These are phyloP conservation scores for Acacia confusa DNA, from an alignment of 306 rosid genomes.

Conservation along the genomic window DNA sequence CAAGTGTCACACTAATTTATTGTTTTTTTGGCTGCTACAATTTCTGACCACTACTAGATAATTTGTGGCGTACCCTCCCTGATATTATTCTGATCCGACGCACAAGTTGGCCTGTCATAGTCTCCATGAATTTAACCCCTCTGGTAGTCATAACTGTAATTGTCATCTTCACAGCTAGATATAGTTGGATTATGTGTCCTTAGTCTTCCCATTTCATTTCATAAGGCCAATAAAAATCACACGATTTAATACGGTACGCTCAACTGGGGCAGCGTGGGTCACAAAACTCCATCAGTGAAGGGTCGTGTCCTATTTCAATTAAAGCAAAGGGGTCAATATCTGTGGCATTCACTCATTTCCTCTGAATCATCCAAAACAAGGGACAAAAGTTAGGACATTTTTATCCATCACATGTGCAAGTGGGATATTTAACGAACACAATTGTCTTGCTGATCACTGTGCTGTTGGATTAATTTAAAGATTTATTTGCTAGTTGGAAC, in stretches of 20 bases:
- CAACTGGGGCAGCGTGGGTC: not conserved
- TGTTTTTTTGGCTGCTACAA: not conserved
- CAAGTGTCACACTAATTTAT: not conserved
- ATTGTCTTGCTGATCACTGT: not conserved
- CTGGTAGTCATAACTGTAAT: not conserved
- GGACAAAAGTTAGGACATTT: not conserved
- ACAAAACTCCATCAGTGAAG: not conserved
- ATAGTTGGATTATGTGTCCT: not conserved
- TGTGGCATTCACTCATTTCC: not conserved
- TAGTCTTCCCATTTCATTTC: not conserved
- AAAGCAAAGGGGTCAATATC: not conserved
- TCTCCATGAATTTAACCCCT: not conserved
- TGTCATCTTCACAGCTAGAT: not conserved
- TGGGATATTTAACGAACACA: constrained; percentile 6
- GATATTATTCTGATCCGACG: constrained; percentile 16
- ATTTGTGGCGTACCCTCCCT: not conserved
- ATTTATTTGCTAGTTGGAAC: not conserved
- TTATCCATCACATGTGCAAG: not conserved
- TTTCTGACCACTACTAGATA: not conserved
- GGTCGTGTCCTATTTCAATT: not conserved
- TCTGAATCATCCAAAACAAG: not conserved
- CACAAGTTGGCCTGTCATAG: constrained; percentile 9
- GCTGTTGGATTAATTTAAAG: not conserved
- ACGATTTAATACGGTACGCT: not conserved
- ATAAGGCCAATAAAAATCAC: not conserved